Evolutionary conservation across 2,329 filamentous ascomycete genomes (phyloP).

Genomic region (Aspergillus luchuensis): DNA sequence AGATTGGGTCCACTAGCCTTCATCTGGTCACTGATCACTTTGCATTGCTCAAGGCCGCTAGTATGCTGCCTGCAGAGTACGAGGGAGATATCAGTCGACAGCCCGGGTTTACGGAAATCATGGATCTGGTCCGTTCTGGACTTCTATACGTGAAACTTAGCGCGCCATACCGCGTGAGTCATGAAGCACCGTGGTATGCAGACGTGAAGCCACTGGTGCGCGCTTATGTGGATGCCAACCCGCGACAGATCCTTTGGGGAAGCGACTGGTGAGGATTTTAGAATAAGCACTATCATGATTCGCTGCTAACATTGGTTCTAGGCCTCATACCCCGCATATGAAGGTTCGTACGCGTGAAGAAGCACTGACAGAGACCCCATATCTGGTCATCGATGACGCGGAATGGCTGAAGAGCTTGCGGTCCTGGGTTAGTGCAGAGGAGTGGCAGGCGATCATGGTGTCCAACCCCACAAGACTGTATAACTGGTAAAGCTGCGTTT

Average conservation of each 20-base stretch:
- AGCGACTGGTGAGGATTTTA: slow-evolving; percentile 37
- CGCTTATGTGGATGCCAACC: slow-evolving; percentile 37
- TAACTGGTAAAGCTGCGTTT: background rate
- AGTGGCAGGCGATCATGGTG: slow-evolving; percentile 30
- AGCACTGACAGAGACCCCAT: slow-evolving; percentile 36
- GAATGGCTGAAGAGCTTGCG: slow-evolving; percentile 31
- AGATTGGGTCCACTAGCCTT: slow-evolving; percentile 24
- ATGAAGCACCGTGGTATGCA: slow-evolving; percentile 32
- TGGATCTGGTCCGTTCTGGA: slow-evolving; percentile 34
- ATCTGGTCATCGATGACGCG: slow-evolving; percentile 28
- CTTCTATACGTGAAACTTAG: slow-evolving; percentile 43
- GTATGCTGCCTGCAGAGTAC: slow-evolving; percentile 32
- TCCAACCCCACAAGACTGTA: slow-evolving; percentile 24
- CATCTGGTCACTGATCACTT: slow-evolving; percentile 43
- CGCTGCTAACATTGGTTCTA: slow-evolving; percentile 6
- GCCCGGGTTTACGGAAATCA: slow-evolving; percentile 32
- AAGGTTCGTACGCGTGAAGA: slow-evolving; percentile 38
- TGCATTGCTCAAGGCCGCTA: slow-evolving; percentile 37
- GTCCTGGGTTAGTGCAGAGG: slow-evolving; percentile 27
- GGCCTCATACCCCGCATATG: slow-evolving; percentile 44
- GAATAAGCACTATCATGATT: too few relatives aligned
- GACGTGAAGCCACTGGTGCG: slow-evolving; percentile 36
- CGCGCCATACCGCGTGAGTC: slow-evolving; percentile 41
- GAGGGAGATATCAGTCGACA: slow-evolving; percentile 29
- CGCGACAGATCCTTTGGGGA: slow-evolving; percentile 38